Percentiles rank a stretch among this genome's conserved stretches.
These are phyloP conservation scores for Diplodia corticola DNA, from an alignment of 2,329 filamentous ascomycete species.

Conservation along the genomic window DNA sequence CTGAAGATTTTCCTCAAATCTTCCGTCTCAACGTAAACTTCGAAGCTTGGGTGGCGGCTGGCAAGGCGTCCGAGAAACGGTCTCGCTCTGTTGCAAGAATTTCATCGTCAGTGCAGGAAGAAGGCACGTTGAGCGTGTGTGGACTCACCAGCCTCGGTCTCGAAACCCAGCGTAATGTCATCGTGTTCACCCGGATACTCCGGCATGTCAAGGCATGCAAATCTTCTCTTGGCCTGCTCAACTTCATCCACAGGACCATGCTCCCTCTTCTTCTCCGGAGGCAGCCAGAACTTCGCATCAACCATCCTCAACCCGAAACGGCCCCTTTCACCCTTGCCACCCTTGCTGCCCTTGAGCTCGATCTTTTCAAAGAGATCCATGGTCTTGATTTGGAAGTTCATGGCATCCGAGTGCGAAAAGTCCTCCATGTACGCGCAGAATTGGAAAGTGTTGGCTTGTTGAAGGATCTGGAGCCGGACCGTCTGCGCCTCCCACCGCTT, in stretches of 20 bases:
- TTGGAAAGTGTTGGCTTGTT: conserved; percentile 73
- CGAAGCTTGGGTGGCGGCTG: conserved; percentile 43
- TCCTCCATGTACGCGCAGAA: conserved; percentile 85
- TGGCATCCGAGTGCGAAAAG: conserved; percentile 81
- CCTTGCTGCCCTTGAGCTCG: conserved; percentile 41
- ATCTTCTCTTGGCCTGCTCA: conserved; percentile 64
- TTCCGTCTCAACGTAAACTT: conserved; percentile 47
- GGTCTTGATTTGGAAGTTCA: conserved; percentile 83
- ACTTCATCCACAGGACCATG: conserved; percentile 50
- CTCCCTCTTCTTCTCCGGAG: conserved; percentile 57
- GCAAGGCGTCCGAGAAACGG: conserved; percentile 47
- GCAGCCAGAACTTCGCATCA: conserved; percentile 87
- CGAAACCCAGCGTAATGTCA: conserved; percentile 84
- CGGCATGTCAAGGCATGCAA: conserved; percentile 81
- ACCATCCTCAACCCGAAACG: conserved; percentile 65
- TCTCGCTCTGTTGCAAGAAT: conserved; percentile 43
- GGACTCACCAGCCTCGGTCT: conserved; percentile 70
- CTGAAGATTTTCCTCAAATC: conserved; percentile 29
- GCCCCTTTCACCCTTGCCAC: conserved; percentile 33
- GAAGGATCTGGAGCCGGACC: conserved; percentile 77
- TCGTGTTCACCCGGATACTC: conserved; percentile 92
- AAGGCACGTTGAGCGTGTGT: background rate
- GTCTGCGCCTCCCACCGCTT: conserved; percentile 89
- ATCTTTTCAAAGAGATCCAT: conserved; percentile 76
- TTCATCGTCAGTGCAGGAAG: conserved; percentile 29